Evolutionary conservation across 2,329 filamentous ascomycete species (phyloP), one percentile per base, ranked within the genome.

Genomic region (Fusarium algeriense): DNA sequence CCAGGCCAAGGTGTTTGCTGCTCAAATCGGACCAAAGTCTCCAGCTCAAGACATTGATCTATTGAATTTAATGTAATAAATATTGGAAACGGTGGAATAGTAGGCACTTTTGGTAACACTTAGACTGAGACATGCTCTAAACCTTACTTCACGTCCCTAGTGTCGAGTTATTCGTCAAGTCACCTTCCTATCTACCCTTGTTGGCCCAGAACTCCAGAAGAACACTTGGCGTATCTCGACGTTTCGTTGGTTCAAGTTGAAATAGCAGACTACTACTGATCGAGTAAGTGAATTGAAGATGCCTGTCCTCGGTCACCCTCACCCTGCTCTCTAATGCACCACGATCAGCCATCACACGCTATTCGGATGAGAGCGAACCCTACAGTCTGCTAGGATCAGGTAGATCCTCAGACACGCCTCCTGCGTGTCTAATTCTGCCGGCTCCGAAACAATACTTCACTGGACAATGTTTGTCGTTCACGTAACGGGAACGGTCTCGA

Each of bases 311-410:
- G 32, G 32, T 49, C 49, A 37, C 40, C 38, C 48, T 62, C 49
- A 62, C 64, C 57, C 64, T 68, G 56, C 23, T 46, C 53, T 68
- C 48, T 38, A 67, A 56, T 68, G 63, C 64, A 67, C 43, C 46
- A 49, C 55, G 56, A n/a, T 30, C 63, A 67, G 58, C 64, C 40
- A 58, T 68, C 64, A 64, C 57, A 46, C 50, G 44, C 28, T 60
- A 45, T 60, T 65, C 48, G 28, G 32, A 63, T 62, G 56, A 62
- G 56, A 46, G 45, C 60, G 32, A 53, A 52, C 28, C 65, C 52
- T 40, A 41, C 30, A 35, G 30, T 34, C 15, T 15, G 40, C 52
- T 28, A 40, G 56, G 40, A 30, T 43, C 14, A 38, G 40, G 35
- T 17, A 44, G 56, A 37, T 37, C 34, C 49, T 69, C 57, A 71